Percentiles rank a stretch among this genome's conserved stretches.
Conservation (phyloP, 140 eudicot species). For the Flaveria floridana region DNA sequence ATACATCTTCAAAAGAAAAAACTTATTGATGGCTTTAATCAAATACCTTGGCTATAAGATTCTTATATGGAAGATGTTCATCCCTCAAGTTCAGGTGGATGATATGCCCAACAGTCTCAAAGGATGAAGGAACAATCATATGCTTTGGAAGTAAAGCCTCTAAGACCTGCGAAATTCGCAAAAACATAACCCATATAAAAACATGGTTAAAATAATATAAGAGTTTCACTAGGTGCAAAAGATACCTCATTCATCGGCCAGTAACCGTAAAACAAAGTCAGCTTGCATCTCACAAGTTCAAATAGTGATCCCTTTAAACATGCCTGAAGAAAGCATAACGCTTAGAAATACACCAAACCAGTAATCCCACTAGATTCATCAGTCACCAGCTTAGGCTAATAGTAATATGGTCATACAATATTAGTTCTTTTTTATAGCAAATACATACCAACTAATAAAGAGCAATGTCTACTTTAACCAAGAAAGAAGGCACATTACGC, state of each 20-base stretch:
- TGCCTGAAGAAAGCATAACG: conserved; percentile 47
- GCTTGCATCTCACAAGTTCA: conserved; percentile 84
- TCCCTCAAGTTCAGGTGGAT: conserved; percentile 78
- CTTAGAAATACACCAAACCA: conserved; percentile 23
- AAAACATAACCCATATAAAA: background rate
- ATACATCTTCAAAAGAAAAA: background rate
- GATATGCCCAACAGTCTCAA: conserved; percentile 91
- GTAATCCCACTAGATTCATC: conserved; percentile 3
- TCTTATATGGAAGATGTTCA: conserved; percentile 79
- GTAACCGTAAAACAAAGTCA: conserved; percentile 71
- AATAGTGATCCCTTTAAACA: conserved; percentile 41
- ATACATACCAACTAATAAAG: background rate
- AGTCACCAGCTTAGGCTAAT: background rate
- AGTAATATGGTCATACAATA: background rate
- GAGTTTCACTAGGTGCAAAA: conserved; percentile 4
- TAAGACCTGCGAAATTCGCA: conserved; percentile 54
- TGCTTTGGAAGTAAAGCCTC: conserved; percentile 78
- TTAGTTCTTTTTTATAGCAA: background rate
- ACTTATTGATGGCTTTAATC: background rate
- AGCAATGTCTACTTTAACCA: conserved; percentile 16
- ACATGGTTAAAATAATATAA: conserved; percentile 4
- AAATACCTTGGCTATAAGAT: conserved; percentile 73
- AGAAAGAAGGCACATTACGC: conserved; percentile 4
- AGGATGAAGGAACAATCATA: conserved; percentile 76
- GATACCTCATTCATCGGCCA: conserved; percentile 96